phyloP scores from a whole-genome alignment of 164 flowering plant genomes.

The Aristolochia contorta region DNA sequence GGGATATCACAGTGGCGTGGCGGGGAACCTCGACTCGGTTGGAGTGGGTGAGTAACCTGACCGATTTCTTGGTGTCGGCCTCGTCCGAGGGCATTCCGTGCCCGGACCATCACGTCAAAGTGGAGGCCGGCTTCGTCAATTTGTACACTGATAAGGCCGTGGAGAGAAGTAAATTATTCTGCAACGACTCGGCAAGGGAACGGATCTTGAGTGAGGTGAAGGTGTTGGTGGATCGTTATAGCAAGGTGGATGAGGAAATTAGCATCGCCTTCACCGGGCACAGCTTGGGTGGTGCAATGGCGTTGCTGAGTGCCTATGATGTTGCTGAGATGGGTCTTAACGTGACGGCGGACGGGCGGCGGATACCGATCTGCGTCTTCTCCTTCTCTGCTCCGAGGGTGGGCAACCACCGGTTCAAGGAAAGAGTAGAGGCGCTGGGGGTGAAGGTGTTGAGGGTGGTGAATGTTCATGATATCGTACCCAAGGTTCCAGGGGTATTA shows the following conservation, averaged over 20 bases:
- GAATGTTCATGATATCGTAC: slow-evolving; percentile 69
- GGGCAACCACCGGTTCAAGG: slow-evolving; percentile 63
- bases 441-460: slow-evolving; percentile 54
- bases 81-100: slow-evolving; percentile 41
- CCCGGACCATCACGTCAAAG: slow-evolving; percentile 39
- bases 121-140: slow-evolving; percentile 23
- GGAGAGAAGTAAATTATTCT: no score
- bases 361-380: slow-evolving; percentile 45
- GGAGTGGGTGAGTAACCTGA: slow-evolving; percentile 72
- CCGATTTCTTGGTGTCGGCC: slow-evolving; percentile 24
- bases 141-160: no score
- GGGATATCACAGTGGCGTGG: slow-evolving; percentile 69
- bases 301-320: slow-evolving; percentile 60
- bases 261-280: slow-evolving; percentile 68
- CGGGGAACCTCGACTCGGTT: slow-evolving; percentile 70
- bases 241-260: slow-evolving; percentile 31
- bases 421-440: slow-evolving; percentile 55
- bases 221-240: no score
- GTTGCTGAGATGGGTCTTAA: slow-evolving; percentile 53
- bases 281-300: slow-evolving; percentile 61
- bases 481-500: slow-evolving; percentile 66
- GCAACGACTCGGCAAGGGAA: no score
- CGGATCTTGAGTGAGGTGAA: no score
- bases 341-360: not conserved
- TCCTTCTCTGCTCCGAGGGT: slow-evolving; percentile 78